Conservation (phyloP, 2,329 filamentous ascomycete species). For the Aspergillus luchuensis region DNA sequence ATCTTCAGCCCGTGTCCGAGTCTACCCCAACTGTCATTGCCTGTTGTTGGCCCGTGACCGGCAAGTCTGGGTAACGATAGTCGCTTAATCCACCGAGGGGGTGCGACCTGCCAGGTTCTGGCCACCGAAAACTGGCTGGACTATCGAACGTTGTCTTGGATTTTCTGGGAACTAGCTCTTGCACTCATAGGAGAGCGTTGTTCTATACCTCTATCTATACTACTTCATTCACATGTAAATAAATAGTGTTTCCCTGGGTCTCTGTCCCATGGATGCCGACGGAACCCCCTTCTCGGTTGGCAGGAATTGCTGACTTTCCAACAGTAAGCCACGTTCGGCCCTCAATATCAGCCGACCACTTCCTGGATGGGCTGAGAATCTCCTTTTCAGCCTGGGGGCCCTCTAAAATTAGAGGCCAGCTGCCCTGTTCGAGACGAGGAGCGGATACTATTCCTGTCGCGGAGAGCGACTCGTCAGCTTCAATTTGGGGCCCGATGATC, state of each 20-base stretch:
- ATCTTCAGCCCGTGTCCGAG: constrained; percentile 13
- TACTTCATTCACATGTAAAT: constrained; percentile 12
- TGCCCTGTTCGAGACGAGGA: background rate
- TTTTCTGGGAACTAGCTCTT: no score
- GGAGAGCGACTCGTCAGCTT: constrained; percentile 11
- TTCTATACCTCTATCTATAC: background rate
- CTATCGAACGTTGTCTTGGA: no score
- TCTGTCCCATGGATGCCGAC: constrained; percentile 15
- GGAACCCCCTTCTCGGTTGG: constrained; percentile 10
- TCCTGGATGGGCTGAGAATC: background rate
- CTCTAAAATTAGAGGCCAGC: constrained; percentile 4
- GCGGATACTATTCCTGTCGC: constrained; percentile 8
- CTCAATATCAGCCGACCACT: background rate
- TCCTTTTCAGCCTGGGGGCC: background rate
- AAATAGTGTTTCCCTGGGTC: constrained; percentile 23
- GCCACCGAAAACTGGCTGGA: background rate
- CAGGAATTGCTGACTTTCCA: background rate
- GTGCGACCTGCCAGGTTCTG: background rate
- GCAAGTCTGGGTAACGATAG: constrained; percentile 8
- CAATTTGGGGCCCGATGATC: constrained; percentile 1
- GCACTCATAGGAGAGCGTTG: background rate
- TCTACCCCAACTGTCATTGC: constrained; percentile 11
- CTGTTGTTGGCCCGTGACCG: constrained; percentile 8
- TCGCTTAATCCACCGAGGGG: background rate
- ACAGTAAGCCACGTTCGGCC: background rate